These are phyloP conservation scores for Isatis lusitanica DNA, from an alignment of 441 rosid species.

Conservation along the genomic window DNA sequence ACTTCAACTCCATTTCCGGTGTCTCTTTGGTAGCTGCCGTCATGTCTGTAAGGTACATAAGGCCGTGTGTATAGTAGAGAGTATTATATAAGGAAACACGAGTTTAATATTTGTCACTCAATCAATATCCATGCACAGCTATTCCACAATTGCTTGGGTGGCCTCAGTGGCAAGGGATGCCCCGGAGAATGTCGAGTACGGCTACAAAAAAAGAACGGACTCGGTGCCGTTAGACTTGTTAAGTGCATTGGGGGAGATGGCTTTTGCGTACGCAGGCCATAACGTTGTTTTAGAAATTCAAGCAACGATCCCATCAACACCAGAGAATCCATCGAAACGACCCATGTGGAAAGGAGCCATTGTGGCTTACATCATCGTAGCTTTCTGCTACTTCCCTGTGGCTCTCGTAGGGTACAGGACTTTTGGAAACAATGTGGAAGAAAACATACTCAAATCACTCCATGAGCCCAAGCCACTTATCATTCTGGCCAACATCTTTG, in stretches of 20 bases:
- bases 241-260: conserved; percentile 56
- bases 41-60: conserved; percentile 67
- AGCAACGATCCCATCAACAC: conserved; percentile 67
- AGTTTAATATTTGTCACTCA: no score
- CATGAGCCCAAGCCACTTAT: conserved; percentile 46
- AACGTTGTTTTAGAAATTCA: conserved; percentile 71
- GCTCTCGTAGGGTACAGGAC: conserved; percentile 48
- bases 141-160: conserved; percentile 62
- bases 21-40: conserved; percentile 83
- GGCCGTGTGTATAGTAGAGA: no score
- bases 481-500: conserved; percentile 55
- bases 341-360: conserved; percentile 66
- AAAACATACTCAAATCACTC: conserved; percentile 53
- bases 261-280: conserved; percentile 68
- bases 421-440: conserved; percentile 53
- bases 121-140: conserved; percentile 24
- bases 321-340: conserved; percentile 57
- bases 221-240: conserved; percentile 48
- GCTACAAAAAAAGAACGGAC: conserved; percentile 23
- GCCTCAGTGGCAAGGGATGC: conserved; percentile 37
- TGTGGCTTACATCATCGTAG: conserved; percentile 55
- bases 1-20: conserved; percentile 82
- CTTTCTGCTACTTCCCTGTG: conserved; percentile 68
- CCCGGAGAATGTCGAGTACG: conserved; percentile 35
- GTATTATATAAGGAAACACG: neutral